phyloP scores from a whole-genome alignment of 1,139 yeast genomes.

The Geotrichum candidum region DNA sequence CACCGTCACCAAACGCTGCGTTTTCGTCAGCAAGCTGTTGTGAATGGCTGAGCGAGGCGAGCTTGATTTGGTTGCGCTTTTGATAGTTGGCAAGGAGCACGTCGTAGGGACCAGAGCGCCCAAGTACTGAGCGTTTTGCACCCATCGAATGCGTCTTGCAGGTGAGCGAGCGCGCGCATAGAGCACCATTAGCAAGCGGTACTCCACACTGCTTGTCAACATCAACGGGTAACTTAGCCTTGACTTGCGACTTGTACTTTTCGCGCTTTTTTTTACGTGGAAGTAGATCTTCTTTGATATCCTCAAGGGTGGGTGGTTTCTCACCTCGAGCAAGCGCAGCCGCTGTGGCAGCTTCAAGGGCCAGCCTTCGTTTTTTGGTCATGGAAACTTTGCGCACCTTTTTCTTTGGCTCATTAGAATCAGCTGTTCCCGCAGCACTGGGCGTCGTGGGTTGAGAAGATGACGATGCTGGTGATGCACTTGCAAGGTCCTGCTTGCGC shows the following conservation, averaged over 20 bases:
- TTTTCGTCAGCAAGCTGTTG: constrained; percentile 30
- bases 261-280: constrained; percentile 25
- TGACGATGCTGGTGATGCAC: neutral
- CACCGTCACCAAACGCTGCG: constrained; percentile 23
- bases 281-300: constrained; percentile 16
- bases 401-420: constrained; percentile 7
- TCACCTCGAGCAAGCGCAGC: constrained; percentile 18
- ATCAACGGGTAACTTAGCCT: constrained; percentile 78
- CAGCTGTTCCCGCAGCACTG: neutral
- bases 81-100: constrained; percentile 82
- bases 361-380: constrained; percentile 16
- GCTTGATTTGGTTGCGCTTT: constrained; percentile 83
- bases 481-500: neutral
- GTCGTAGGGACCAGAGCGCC: constrained; percentile 90
- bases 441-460: neutral
- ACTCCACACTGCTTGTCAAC: constrained; percentile 97
- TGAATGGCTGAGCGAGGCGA: constrained; percentile 44
- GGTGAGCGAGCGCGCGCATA: constrained; percentile 89
- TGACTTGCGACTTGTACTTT: constrained; percentile 50
- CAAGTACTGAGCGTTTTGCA: constrained; percentile 90
- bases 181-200: constrained; percentile 82
- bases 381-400: constrained; percentile 16
- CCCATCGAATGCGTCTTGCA: constrained; percentile 99
- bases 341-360: constrained; percentile 17
- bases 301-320: constrained; percentile 18